Evolutionary conservation across 2,329 filamentous ascomycete species (phyloP).

Genomic region (Verticillium nubilum): DNA sequence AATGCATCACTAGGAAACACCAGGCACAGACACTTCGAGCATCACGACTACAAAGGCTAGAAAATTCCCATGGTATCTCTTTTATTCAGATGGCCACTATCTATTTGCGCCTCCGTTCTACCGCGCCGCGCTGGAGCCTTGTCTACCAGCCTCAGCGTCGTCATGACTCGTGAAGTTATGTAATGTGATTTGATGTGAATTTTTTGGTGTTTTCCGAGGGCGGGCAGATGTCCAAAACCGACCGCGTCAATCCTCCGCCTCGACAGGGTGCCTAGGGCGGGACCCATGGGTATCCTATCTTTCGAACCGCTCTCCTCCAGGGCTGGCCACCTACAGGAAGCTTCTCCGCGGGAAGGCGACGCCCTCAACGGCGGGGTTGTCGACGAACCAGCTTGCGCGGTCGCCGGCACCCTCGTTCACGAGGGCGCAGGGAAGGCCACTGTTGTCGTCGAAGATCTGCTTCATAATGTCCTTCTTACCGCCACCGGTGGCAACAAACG

Average conservation of each 20-base stretch:
- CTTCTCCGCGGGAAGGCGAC: slow-evolving; percentile 76
- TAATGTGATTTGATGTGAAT: not conserved
- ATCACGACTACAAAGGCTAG: not conserved
- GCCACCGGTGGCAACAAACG: slow-evolving; percentile 83
- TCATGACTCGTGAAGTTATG: not conserved
- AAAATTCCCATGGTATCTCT: not conserved
- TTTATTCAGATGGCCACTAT: not conserved
- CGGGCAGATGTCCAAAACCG: not conserved
- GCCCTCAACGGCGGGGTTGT: slow-evolving; percentile 77
- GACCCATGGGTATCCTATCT: slow-evolving; percentile 1
- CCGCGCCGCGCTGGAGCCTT: not conserved
- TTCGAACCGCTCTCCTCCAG: not conserved
- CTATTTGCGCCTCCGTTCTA: not conserved
- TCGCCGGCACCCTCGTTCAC: slow-evolving; percentile 82
- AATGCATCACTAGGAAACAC: too few relatives aligned
- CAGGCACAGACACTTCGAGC: too few relatives aligned
- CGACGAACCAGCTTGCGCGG: slow-evolving; percentile 92
- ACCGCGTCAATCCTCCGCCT: not conserved
- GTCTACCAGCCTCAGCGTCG: not conserved
- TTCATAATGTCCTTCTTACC: slow-evolving; percentile 91
- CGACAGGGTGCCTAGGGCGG: not conserved
- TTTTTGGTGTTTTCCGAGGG: not conserved
- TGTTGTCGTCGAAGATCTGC: slow-evolving; percentile 83
- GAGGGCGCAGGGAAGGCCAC: slow-evolving; percentile 75
- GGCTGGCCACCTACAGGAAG: slow-evolving; percentile 33